phyloP scores from a whole-genome alignment of 345 rosid species.

The Reutealis trisperma region DNA sequence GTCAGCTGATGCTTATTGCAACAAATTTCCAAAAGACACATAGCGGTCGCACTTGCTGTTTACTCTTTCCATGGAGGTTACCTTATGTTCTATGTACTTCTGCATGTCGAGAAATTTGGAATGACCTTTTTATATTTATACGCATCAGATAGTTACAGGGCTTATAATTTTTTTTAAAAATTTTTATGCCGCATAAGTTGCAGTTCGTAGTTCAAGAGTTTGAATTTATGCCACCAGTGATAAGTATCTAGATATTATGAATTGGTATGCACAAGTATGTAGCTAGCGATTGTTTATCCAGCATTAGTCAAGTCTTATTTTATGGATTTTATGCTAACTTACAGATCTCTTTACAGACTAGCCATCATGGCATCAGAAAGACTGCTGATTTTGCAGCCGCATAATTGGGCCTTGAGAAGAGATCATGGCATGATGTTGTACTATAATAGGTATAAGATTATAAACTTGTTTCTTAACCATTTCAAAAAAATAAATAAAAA shows the following conservation, averaged over 20 bases:
- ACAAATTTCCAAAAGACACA: not conserved
- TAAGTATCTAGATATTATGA: not conserved
- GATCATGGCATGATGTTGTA: slow-evolving; percentile 94
- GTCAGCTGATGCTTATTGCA: not conserved
- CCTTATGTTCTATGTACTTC: not conserved
- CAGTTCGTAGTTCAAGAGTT: not conserved
- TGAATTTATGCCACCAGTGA: not conserved
- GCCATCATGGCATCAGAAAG: slow-evolving; percentile 92
- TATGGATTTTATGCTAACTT: slow-evolving; percentile 4
- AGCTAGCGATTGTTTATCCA: not conserved
- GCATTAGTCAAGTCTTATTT: not conserved
- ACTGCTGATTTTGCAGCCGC: slow-evolving; percentile 81
- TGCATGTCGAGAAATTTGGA: not conserved
- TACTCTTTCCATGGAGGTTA: not conserved
- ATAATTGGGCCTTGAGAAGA: slow-evolving; percentile 79
- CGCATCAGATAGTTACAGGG: too few species aligned
- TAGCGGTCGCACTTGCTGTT: not conserved
- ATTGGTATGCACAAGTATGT: not conserved
- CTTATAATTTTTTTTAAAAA: not conserved
- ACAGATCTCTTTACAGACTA: slow-evolving; percentile 43
- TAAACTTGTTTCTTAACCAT: not conserved
- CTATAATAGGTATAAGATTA: slow-evolving; percentile 51
- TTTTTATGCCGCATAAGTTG: not conserved
- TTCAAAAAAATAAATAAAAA: too few species aligned
- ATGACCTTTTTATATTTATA: not conserved